phyloP scores from a whole-genome alignment of 2,329 filamentous ascomycete species.

The Cordyceps pruinosa region DNA sequence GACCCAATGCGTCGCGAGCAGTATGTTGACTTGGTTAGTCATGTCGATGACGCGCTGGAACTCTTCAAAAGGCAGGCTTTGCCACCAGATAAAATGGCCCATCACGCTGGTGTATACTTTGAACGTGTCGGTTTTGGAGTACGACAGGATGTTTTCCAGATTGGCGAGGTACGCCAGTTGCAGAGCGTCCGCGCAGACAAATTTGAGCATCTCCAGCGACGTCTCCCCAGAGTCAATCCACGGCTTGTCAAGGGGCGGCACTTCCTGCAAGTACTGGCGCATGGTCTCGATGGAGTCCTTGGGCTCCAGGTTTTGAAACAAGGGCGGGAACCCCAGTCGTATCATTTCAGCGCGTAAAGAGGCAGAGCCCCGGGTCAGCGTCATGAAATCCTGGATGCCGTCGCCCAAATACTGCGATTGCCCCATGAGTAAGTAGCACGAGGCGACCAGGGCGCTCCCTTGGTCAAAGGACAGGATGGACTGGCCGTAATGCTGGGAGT shows the following conservation, averaged over 20 bases:
- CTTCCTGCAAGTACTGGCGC: not conserved
- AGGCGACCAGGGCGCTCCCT: not conserved
- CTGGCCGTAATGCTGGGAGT: conserved; percentile 1
- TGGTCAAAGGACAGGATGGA: conserved; percentile 7
- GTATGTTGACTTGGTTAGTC: not conserved
- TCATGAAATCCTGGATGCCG: conserved; percentile 5
- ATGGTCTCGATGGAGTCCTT: conserved; percentile 3
- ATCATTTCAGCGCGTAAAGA: conserved; percentile 1
- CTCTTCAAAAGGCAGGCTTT: not conserved
- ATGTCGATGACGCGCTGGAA: conserved; percentile 5
- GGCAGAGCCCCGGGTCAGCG: not conserved
- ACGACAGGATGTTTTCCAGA: not conserved
- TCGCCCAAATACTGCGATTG: conserved; percentile 1
- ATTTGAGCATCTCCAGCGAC: not conserved
- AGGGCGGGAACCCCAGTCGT: not conserved
- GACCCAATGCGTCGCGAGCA: conserved; percentile 1
- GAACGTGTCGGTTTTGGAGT: not conserved
- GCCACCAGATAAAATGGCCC: conserved; percentile 1
- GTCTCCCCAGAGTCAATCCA: not conserved
- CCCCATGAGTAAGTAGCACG: conserved; percentile 5
- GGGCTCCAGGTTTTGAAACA: conserved; percentile 4
- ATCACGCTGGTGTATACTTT: conserved; percentile 5
- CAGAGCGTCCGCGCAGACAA: not conserved
- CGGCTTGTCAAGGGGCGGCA: not conserved
- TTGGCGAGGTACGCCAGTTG: not conserved